A percentile compares a stretch with the other conserved stretches of the same genome.
These are phyloP conservation scores for Begonia fuchsioides DNA, from an alignment of 306 rosid genomes.

Conservation along the genomic window DNA sequence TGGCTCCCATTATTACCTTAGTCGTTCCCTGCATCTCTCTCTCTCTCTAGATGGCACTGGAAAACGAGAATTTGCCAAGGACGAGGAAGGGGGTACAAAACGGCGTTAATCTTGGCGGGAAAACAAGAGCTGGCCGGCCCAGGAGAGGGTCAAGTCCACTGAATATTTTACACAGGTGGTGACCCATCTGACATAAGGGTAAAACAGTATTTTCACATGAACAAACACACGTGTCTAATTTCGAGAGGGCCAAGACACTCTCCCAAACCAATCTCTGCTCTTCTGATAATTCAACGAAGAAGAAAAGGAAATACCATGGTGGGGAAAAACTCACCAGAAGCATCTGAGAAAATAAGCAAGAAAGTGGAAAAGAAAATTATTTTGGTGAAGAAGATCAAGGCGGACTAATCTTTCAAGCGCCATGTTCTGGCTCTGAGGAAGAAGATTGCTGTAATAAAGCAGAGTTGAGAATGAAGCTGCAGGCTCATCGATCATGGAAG, in stretches of 20 bases:
- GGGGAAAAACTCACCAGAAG: conserved; percentile 15
- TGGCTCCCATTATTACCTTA: conserved; percentile 73
- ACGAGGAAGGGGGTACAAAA: conserved; percentile 14
- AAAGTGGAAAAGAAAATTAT: conserved; percentile 45
- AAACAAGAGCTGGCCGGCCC: too few relatives aligned
- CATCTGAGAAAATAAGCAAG: conserved; percentile 31
- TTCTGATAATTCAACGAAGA: conserved; percentile 3
- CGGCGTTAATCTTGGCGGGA: conserved; percentile 10
- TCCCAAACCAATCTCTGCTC: too few relatives aligned
- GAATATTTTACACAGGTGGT: too few relatives aligned
- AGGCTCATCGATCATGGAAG: conserved; percentile 35
- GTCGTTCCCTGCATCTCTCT: conserved; percentile 60
- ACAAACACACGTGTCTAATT: too few relatives aligned
- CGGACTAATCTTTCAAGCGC: conserved; percentile 39
- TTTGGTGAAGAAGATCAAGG: conserved; percentile 35
- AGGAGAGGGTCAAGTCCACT: too few relatives aligned
- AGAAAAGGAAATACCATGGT: conserved; percentile 13
- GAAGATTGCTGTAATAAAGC: conserved; percentile 43
- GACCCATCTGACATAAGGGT: too few relatives aligned
- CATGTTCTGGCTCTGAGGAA: conserved; percentile 29
- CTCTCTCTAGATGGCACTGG: not conserved
- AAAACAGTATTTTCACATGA: too few relatives aligned
- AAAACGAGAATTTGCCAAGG: not conserved
- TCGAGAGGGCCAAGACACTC: too few relatives aligned
- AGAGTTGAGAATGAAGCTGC: conserved; percentile 38